phyloP scores from a whole-genome alignment of 306 rosid species.

The Quercus robur region DNA sequence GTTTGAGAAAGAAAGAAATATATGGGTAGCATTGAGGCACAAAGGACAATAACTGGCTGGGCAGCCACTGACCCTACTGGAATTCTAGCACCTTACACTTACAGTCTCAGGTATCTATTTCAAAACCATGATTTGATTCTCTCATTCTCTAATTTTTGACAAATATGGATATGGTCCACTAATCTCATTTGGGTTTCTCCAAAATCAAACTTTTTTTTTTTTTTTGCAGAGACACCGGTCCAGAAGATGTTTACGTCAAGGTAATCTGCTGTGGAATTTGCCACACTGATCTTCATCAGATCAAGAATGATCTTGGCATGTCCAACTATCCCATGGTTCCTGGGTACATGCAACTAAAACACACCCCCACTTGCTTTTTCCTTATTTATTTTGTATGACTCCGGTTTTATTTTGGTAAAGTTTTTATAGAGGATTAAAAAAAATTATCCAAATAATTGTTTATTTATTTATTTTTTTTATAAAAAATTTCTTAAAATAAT shows the following conservation, averaged over 20 bases:
- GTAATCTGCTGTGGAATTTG: constrained; percentile 80
- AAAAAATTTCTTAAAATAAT: too few relatives aligned
- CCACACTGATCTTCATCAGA: constrained; percentile 76
- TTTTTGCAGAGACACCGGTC: constrained; percentile 68
- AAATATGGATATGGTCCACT: neutral
- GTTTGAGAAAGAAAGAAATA: neutral
- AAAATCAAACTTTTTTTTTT: neutral
- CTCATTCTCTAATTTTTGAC: neutral
- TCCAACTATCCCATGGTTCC: constrained; percentile 94
- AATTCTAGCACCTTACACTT: constrained; percentile 75
- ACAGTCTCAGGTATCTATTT: constrained; percentile 49
- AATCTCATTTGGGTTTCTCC: neutral
- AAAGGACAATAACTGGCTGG: constrained; percentile 65
- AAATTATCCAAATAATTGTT: too few relatives aligned
- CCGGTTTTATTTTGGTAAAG: too few relatives aligned
- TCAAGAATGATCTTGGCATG: constrained; percentile 81
- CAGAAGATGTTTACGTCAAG: constrained; percentile 77
- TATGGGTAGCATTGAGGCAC: constrained; percentile 56
- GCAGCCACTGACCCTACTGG: constrained; percentile 95
- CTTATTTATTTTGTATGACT: too few relatives aligned
- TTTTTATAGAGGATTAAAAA: too few relatives aligned
- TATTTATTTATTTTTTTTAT: too few relatives aligned
- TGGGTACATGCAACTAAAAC: constrained; percentile 36
- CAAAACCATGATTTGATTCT: neutral
- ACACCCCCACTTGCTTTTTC: neutral